A percentile compares a stretch with the other conserved stretches of the same genome.
Evolutionary conservation across 1,284 basidiomycete species (phyloP).

Genomic region (Trametes polyzona): DNA sequence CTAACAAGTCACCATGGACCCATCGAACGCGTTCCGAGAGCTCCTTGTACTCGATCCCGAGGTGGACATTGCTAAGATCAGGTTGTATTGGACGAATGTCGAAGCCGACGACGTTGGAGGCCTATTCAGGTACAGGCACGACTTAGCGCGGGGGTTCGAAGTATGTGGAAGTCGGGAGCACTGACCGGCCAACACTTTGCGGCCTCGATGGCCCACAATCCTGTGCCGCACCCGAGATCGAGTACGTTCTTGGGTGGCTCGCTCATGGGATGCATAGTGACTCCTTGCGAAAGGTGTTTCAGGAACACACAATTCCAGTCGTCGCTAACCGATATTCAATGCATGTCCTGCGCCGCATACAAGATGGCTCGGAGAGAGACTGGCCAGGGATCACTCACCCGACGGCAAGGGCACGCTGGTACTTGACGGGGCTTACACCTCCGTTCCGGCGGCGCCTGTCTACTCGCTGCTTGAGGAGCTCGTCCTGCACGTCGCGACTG

Average conservation of each 20-base stretch:
- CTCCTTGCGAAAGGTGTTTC: conserved; percentile 45
- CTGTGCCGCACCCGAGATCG: conserved; percentile 83
- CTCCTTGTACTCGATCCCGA: conserved; percentile 35
- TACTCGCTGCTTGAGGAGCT: conserved; percentile 45
- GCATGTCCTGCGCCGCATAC: neutral
- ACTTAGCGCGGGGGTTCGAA: neutral
- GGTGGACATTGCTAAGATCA: conserved; percentile 44
- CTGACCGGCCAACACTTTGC: conserved; percentile 66
- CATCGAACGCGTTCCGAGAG: conserved; percentile 59
- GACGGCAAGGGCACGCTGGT: conserved; percentile 50
- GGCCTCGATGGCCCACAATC: conserved; percentile 73
- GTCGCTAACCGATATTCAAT: conserved; percentile 47
- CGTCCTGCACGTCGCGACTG: conserved; percentile 51
- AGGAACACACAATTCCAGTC: conserved; percentile 72
- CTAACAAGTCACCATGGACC: conserved; percentile 70
- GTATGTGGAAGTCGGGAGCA: neutral
- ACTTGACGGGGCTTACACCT: conserved; percentile 57
- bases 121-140: conserved; percentile 39
- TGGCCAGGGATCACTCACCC: conserved; percentile 48
- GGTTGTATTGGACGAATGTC: conserved; percentile 63
- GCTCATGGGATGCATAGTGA: conserved; percentile 59
- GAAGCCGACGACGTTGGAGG: conserved; percentile 59
- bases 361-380: neutral
- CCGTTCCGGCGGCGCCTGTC: conserved; percentile 50
- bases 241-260: conserved; percentile 57